phyloP scores from a whole-genome alignment of 495 filamentous ascomycete genomes.

The Parathielavia hyrcaniae region DNA sequence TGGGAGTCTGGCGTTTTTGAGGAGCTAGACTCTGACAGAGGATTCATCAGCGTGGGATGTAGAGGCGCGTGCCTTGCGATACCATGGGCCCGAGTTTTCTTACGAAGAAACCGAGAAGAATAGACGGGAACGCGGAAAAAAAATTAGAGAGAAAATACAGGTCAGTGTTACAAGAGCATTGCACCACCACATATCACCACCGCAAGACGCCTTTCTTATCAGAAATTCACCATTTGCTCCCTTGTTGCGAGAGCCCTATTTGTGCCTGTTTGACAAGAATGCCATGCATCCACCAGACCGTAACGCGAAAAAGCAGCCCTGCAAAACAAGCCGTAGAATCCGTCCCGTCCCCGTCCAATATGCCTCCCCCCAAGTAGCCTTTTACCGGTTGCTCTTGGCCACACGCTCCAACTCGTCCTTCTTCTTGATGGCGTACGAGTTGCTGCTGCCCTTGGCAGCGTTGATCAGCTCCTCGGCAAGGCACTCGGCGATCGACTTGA shows the following conservation, averaged over 20 bases:
- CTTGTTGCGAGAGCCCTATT: slow-evolving; percentile 37
- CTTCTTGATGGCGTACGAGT: slow-evolving; percentile 99
- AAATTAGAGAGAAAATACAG: slow-evolving; percentile 9
- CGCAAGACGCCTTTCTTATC: slow-evolving; percentile 15
- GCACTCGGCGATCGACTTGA: slow-evolving; percentile 98
- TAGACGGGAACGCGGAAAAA: too few relatives aligned
- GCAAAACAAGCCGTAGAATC: slow-evolving; percentile 45
- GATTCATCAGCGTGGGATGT: too few relatives aligned
- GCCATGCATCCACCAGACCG: slow-evolving; percentile 43
- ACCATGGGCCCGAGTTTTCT: slow-evolving; percentile 5
- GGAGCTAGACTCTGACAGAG: not conserved
- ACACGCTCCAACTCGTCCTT: slow-evolving; percentile 99
- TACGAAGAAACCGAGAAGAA: not conserved
- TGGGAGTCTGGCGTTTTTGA: not conserved
- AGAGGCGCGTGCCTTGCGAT: not conserved
- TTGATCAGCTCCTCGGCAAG: slow-evolving; percentile 99
- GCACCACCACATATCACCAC: slow-evolving; percentile 9
- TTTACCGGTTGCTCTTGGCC: slow-evolving; percentile 98
- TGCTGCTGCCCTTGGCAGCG: slow-evolving; percentile 98
- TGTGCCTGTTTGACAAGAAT: slow-evolving; percentile 45
- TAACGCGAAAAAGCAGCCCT: slow-evolving; percentile 47
- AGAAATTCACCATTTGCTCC: slow-evolving; percentile 25
- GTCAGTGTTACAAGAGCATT: slow-evolving; percentile 11
- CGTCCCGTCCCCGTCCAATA: slow-evolving; percentile 34
- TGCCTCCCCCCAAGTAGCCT: slow-evolving; percentile 33